Evolutionary conservation across 2,329 filamentous ascomycete genomes (phyloP), one percentile per base, ranked within the genome.

Genomic region (Septoria linicola): DNA sequence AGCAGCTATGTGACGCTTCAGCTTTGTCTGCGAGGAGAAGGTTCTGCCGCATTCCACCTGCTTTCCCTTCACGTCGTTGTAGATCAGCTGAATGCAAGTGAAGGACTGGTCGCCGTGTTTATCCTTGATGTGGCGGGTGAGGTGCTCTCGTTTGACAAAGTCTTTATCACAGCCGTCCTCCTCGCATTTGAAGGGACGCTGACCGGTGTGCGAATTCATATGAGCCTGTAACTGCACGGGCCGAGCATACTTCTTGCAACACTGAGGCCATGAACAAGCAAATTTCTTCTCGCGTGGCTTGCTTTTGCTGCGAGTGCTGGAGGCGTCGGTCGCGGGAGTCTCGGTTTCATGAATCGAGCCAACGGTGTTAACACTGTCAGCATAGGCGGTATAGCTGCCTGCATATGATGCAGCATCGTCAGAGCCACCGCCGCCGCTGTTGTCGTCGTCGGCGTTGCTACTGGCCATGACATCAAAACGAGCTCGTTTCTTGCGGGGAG

Each of bases 111-210:
- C 79, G 16, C 81, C 85, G 68, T 96, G 92, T 8, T 85, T 84
- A 49, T 87, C 87, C 66, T 91, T 90, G 65, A 95, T 72, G 68
- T 97, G 92, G 59, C 90, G 85, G 53, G 86, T 84, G 14, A 96
- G 77, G 71, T 96, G 90, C 62, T 92, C 92, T 59, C 89, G 82
- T 55, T 93, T 88, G 11, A 89, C 80, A 67, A 95, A 97, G 35
- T 84, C 80, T 73, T 96, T 96, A 63, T 82, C 81, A 66, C 92
- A 97, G 35, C 72, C 83, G 4, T 78, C 72, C 55, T 85, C 79
- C 2, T 77, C 74, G 65, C 92, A 97, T 32, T 78, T 76, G 69
- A 87, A 95, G 0, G 89, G 84, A 1, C 91, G 83, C 61, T 92
- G 88, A 60, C 92, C 89, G 46, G 83, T 92, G 69, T 97, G 92